phyloP scores from a whole-genome alignment of 495 filamentous ascomycete species.

The Penicillium lagena region DNA sequence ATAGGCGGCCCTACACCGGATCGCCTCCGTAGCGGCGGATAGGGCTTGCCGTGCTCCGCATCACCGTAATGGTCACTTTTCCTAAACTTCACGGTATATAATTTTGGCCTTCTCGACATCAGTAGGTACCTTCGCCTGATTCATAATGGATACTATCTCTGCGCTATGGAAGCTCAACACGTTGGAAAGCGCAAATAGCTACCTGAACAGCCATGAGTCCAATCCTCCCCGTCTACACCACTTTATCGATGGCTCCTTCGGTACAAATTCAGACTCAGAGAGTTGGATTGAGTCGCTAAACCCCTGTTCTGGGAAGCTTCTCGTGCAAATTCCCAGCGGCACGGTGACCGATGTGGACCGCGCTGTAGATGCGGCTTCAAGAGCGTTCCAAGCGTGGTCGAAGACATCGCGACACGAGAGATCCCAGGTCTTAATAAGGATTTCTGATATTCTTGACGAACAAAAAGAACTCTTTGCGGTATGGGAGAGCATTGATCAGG shows the following conservation, averaged over 20 bases:
- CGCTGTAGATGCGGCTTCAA: conserved; percentile 8
- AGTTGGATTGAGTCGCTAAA: conserved; percentile 9
- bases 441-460: conserved; percentile 5
- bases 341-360: conserved; percentile 2
- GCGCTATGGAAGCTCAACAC: conserved; percentile 7
- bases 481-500: conserved; percentile 16
- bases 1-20: too few relatives aligned
- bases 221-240: conserved; percentile 6
- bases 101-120: too few relatives aligned
- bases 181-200: neutral
- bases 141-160: neutral
- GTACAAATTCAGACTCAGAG: neutral
- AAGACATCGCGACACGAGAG: conserved; percentile 3
- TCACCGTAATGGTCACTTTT: too few relatives aligned
- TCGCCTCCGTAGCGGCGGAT: too few relatives aligned
- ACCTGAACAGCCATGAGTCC: neutral
- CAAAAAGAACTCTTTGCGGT: conserved; percentile 8
- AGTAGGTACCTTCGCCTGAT: neutral
- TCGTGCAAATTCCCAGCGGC: conserved; percentile 4
- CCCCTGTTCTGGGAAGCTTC: conserved; percentile 5
- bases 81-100: too few relatives aligned
- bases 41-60: too few relatives aligned
- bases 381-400: conserved; percentile 11
- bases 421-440: conserved; percentile 6
- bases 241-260: conserved; percentile 7